phyloP scores from a whole-genome alignment of 106 monocot species.

The Allium cepa region DNA sequence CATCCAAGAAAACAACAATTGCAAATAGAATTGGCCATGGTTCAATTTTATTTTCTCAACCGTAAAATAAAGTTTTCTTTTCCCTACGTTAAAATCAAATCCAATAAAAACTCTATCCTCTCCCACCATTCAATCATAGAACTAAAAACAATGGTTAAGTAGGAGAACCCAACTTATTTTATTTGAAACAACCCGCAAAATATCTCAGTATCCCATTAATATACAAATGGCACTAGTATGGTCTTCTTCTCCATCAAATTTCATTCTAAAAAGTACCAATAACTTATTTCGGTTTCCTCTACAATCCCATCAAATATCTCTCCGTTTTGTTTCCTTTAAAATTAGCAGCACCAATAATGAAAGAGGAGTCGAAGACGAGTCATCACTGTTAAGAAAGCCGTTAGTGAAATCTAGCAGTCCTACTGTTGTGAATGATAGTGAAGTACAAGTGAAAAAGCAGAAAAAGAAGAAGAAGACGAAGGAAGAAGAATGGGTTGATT shows the following conservation, averaged over 20 bases:
- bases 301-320: neutral
- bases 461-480: neutral
- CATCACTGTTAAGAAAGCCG: constrained; percentile 4
- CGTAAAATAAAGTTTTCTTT: too few relatives aligned
- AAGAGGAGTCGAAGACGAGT: neutral
- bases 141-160: too few relatives aligned
- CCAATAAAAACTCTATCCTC: too few relatives aligned
- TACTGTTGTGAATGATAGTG: neutral
- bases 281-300: neutral
- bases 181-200: too few relatives aligned
- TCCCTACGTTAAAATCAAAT: too few relatives aligned
- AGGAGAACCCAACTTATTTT: too few relatives aligned
- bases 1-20: too few relatives aligned
- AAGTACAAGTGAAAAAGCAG: constrained; percentile 10
- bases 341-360: neutral
- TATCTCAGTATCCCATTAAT: too few relatives aligned
- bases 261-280: neutral
- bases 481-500: constrained; percentile 57
- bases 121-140: too few relatives aligned
- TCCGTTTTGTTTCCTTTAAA: neutral
- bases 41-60: too few relatives aligned
- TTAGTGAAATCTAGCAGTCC: neutral
- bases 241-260: neutral
- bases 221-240: constrained; percentile 7
- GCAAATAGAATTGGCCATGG: too few relatives aligned